Evolutionary conservation across 768 basidiomycete species (phyloP), one percentile per base, ranked within the genome.

Genomic region (Boletus subcaerulescens): DNA sequence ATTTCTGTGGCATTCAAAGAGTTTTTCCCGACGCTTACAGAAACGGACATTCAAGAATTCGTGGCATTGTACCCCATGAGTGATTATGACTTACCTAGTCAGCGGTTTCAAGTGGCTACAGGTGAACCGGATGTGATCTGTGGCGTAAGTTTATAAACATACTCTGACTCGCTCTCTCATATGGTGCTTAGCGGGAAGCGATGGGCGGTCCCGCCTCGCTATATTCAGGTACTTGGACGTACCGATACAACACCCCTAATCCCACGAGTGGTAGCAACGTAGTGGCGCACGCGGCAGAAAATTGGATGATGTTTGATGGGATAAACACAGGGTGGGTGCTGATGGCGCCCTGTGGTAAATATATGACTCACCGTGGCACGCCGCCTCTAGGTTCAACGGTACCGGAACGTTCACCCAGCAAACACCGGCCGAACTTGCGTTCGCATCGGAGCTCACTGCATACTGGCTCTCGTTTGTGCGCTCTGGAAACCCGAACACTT

Each of bases 391-490:
- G 5, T 65, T 69, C 53, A 84, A 86, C 64, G 83, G 85, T 20
- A 76, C 80, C 0, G 77, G 76, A 12, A 74, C 71, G 1, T 82
- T 84, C 65, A 72, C 75, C 2, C 65, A 73, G 3, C 71, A 79
- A 69, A 77, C 75, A 11, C 71, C 77, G 0, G 66, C 73, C 10
- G 77, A 85, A 59, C 63, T 58, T 2, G 76, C 79, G 8, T 86
- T 86, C 57, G 78, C 81, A 0, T 66, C 75, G 35, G 86, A 86
- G 64, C 70, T 84, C 31, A 83, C 83, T 41, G 83, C 80, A 8
- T 85, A 86, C 64, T 85, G 84, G 82, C 68, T 86, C 7, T 86
- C 83, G 3, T 85, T 86, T 57, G 83, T 85, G 20, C 81, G 83
- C 40, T 64, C 78, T 1, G 76, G 76, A 2, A 67, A 84, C 62